A percentile compares a stretch with the other conserved stretches of the same genome.
These are phyloP conservation scores for Calocera viscosa DNA, from an alignment of 768 basidiomycete species.

Conservation along the genomic window DNA sequence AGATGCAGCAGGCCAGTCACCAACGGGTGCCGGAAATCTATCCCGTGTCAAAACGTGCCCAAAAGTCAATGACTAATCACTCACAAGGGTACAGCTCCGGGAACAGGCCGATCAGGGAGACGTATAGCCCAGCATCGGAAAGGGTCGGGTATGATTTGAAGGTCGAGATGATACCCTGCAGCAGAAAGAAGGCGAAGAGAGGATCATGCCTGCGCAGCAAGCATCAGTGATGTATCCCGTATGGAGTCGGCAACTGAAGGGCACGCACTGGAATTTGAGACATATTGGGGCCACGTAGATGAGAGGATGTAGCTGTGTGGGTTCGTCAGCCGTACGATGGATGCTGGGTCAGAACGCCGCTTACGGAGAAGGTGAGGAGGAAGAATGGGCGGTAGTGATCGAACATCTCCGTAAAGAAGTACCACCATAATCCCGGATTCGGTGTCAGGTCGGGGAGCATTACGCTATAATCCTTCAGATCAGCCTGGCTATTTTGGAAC, in stretches of 20 bases:
- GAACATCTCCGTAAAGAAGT: conserved; percentile 99
- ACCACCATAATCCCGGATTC: conserved; percentile 94
- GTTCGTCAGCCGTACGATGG: not conserved
- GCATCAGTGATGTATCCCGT: not conserved
- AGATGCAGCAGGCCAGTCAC: conserved; percentile 71
- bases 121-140: conserved; percentile 76
- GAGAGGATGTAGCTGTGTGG: conserved; percentile 54
- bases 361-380: conserved; percentile 81
- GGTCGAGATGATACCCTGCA: conserved; percentile 61
- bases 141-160: conserved; percentile 91
- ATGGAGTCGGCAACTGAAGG: not conserved
- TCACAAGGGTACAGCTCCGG: conserved; percentile 73
- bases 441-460: conserved; percentile 82
- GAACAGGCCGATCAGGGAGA: conserved; percentile 67
- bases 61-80: conserved; percentile 25
- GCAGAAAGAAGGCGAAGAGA: conserved; percentile 62
- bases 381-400: conserved; percentile 95
- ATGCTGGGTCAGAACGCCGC: conserved; percentile 20
- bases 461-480: conserved; percentile 37
- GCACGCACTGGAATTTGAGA: conserved; percentile 68
- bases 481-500: not conserved
- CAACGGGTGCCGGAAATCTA: conserved; percentile 77
- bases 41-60: not conserved
- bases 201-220: conserved; percentile 55
- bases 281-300: conserved; percentile 77